phyloP scores from a whole-genome alignment of 179 eudicot species.

The Silene vulgaris region DNA sequence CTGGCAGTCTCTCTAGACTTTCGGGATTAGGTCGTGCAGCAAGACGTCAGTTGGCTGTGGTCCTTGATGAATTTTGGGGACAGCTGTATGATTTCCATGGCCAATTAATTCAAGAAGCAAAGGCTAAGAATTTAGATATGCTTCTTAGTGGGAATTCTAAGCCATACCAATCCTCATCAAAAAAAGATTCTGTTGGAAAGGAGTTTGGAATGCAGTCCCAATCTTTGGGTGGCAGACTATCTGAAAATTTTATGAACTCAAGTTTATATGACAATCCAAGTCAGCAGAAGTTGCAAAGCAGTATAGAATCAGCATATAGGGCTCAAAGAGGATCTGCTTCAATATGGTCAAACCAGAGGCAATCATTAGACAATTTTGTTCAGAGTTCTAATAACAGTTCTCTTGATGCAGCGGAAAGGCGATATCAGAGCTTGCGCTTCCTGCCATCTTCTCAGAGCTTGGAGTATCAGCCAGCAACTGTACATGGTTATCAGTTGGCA shows the following conservation, averaged over 20 bases:
- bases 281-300: constrained; percentile 31
- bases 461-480: constrained; percentile 62
- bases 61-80: constrained; percentile 96
- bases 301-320: constrained; percentile 33
- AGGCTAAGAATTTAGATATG: constrained; percentile 54
- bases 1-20: constrained; percentile 79
- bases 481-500: constrained; percentile 66
- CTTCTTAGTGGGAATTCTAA: constrained; percentile 57
- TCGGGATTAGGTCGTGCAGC: constrained; percentile 82
- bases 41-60: constrained; percentile 68
- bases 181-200: constrained; percentile 27
- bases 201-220: constrained; percentile 32
- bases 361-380: constrained; percentile 41
- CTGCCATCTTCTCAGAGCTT: constrained; percentile 45
- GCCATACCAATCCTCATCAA: constrained; percentile 23
- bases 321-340: constrained; percentile 41
- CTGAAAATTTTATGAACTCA: constrained; percentile 29
- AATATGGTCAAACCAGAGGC: constrained; percentile 48
- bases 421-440: constrained; percentile 64
- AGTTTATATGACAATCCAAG: constrained; percentile 26
- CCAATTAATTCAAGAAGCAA: constrained; percentile 67
- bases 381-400: constrained; percentile 34
- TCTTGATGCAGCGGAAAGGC: constrained; percentile 55
- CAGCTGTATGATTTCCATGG: constrained; percentile 92
- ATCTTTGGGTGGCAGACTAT: constrained; percentile 32